Conservation (phyloP, 306 rosid genomes). For the Cajanus cajan region DNA sequence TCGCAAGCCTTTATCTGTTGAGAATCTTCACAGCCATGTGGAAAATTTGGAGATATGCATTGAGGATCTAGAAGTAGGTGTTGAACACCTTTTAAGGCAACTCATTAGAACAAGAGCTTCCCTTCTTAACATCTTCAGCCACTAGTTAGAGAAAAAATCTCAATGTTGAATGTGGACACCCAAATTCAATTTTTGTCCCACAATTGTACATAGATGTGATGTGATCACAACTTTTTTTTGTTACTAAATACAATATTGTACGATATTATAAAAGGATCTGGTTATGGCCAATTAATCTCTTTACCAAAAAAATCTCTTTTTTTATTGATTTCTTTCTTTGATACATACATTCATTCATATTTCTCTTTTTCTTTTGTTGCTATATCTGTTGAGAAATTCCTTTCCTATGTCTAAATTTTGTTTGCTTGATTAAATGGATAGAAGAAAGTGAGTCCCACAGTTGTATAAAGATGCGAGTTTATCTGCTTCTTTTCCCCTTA, state of each 20-base stretch:
- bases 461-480: neutral
- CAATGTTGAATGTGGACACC: neutral
- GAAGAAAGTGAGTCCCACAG: neutral
- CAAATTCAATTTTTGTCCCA: constrained; percentile 15
- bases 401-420: neutral
- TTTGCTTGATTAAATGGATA: neutral
- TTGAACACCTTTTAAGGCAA: constrained; percentile 12
- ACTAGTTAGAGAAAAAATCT: neutral
- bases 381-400: neutral
- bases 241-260: constrained; percentile 3
- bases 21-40: neutral
- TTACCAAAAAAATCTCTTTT: no score
- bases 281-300: no score
- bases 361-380: neutral
- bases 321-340: no score
- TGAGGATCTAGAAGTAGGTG: constrained; percentile 22
- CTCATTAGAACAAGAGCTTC: constrained; percentile 21
- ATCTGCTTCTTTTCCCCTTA: neutral
- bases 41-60: constrained; percentile 29
- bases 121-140: constrained; percentile 35
- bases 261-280: no score
- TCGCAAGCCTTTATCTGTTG: neutral
- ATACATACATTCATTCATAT: no score
- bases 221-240: neutral
- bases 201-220: constrained; percentile 24